Base-by-base conservation (phyloP, 371 early-diverging fungal genomes). In the Lichtheimia hyalospora region DNA sequence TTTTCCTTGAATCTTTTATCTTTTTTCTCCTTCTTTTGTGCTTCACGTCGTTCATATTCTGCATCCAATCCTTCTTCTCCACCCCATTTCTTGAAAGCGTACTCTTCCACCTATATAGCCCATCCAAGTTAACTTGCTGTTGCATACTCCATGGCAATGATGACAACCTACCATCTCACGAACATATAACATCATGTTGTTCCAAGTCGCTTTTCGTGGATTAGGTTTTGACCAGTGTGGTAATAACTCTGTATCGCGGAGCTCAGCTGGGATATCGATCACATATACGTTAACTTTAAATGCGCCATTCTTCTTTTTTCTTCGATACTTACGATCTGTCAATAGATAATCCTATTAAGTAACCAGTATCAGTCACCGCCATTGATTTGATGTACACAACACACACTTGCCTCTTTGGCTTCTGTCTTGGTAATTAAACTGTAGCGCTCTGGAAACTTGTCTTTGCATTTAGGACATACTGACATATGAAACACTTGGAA, bases 361-460 rank as follows among this genome's bases (percentile, higher is more conserved):
- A 34, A 34, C 1, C 6, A 34, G 34, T 34, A 34, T 34, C 34
- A 34, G 10, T 8, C 8, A 34, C 10, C 10, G 46, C 7, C 21
- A 18, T 16, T 46, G 21, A 0, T 5, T 46, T 46, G 46, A 46
- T 21, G 10, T 46, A 5, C 0, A n/a, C n/a, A n/a, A n/a, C n/a
- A n/a, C 10, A 21, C 34, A 21, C 55, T 67, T 71, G 79, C 87
- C 69, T 88, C 84, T 62, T 85, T 89, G 39, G 89, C 91, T 66
- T 97, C 97, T 4, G 97, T 95, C 67, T 97, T 97, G n/a, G 96
- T 97, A 52, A 96, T 77, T 50, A 97, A 82, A 39, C 90, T 88
- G 63, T 95, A 97, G 60, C 91, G 89, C 23, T 96, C 96, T 0
- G 93, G 89, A 18, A 77, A 74, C 7, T 71, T 64, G 18, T 90